A percentile compares a stretch with the other conserved stretches of the same genome.
These are phyloP conservation scores for Nicotiana benthamiana DNA, from an alignment of 257 asterid genomes.

Conservation along the genomic window DNA sequence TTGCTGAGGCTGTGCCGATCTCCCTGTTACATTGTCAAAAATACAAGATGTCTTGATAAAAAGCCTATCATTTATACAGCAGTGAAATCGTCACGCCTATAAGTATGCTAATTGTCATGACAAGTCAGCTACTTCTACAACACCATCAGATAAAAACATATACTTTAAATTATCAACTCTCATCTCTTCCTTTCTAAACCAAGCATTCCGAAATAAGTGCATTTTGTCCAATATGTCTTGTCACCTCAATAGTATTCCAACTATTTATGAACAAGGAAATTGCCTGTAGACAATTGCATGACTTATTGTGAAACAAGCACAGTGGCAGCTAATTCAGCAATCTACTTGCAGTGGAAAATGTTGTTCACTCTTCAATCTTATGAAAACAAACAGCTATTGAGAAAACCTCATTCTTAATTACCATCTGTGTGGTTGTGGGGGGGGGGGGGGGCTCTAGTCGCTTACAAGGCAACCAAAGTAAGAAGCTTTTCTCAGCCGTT, in stretches of 20 bases:
- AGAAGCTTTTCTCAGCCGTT: not conserved
- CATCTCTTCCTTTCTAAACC: not conserved
- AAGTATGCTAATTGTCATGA: not conserved
- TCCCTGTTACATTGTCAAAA: not conserved
- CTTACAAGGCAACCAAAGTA: too few relatives aligned
- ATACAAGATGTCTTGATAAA: not conserved
- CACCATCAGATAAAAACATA: not conserved
- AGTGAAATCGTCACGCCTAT: not conserved
- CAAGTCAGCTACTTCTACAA: not conserved
- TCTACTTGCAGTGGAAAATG: not conserved
- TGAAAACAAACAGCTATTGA: not conserved
- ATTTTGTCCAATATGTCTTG: constrained; percentile 1
- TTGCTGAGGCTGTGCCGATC: not conserved
- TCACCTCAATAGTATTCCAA: not conserved
- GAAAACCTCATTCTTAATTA: not conserved
- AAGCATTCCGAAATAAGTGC: not conserved
- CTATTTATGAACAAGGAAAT: not conserved
- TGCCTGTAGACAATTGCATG: not conserved
- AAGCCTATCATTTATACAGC: not conserved
- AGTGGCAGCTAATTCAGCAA: not conserved
- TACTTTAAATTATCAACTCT: not conserved
- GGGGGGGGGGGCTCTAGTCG: not conserved
- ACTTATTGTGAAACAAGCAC: not conserved
- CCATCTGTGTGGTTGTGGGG: not conserved
- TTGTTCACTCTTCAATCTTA: constrained; percentile 2